Evolutionary conservation across 1,139 yeast genomes (phyloP).

Genomic region (Arxiozyma bovina): DNA sequence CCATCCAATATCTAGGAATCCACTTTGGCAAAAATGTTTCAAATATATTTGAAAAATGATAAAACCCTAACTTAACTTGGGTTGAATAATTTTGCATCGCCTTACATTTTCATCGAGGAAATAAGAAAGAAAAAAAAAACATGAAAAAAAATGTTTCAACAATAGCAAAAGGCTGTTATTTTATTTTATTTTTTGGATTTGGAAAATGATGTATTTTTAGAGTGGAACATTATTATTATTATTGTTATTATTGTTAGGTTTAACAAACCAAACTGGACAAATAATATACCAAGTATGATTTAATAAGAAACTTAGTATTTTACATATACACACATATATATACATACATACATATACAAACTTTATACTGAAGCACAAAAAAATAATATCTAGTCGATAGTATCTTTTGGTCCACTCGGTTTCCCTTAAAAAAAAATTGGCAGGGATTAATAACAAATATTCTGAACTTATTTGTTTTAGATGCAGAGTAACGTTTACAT

Average conservation of each 20-base stretch:
- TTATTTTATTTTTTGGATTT: neutral
- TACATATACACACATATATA: neutral
- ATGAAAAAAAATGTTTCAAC: neutral
- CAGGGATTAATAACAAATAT: neutral
- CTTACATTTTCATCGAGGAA: neutral
- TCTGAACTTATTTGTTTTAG: neutral
- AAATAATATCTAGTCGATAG: neutral
- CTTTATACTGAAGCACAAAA: neutral
- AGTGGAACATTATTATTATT: neutral
- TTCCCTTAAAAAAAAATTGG: no score
- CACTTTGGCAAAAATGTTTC: neutral
- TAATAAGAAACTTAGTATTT: neutral
- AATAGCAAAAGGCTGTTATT: neutral
- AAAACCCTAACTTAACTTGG: neutral
- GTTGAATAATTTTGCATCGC: neutral
- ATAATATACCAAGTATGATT: neutral
- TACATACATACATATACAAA: no score
- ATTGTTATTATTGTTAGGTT: no score
- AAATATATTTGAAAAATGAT: no score
- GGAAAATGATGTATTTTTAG: neutral
- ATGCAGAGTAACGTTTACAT: constrained; percentile 31
- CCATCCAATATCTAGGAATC: no score
- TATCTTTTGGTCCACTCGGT: no score
- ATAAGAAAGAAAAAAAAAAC: no score
- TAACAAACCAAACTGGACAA: neutral